phyloP scores from a whole-genome alignment of 2,329 filamentous ascomycete species.

The Trichoderma harzianum region DNA sequence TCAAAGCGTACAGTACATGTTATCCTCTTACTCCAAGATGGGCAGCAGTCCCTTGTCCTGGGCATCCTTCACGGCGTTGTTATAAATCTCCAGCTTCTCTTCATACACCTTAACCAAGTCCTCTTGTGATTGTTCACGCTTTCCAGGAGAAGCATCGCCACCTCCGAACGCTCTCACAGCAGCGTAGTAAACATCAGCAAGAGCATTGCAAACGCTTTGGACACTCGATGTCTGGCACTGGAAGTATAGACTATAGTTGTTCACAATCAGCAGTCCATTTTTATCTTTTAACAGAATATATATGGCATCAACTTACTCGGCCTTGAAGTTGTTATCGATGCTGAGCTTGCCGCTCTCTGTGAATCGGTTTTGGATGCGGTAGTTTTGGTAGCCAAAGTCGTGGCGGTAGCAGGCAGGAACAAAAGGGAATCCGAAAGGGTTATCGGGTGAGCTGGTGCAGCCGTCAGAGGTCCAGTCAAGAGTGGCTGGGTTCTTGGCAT shows the following conservation, averaged over 20 bases:
- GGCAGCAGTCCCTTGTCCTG: constrained; percentile 30
- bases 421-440: constrained; percentile 44
- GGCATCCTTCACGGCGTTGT: constrained; percentile 35
- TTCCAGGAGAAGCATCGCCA: constrained; percentile 28
- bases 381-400: constrained; percentile 57
- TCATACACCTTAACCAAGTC: constrained; percentile 33
- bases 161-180: constrained; percentile 39
- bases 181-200: constrained; percentile 41
- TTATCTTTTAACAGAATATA: fast-evolving
- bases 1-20: not conserved
- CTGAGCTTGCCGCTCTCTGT: constrained; percentile 37
- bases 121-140: constrained; percentile 26
- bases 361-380: constrained; percentile 47
- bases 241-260: constrained; percentile 32
- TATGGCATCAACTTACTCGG: constrained; percentile 33
- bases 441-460: constrained; percentile 42
- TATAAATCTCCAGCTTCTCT: constrained; percentile 34
- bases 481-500: constrained; percentile 36
- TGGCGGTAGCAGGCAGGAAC: constrained; percentile 49
- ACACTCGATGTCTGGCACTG: constrained; percentile 31
- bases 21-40: not conserved
- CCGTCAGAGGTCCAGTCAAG: constrained; percentile 43
- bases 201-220: constrained; percentile 28
- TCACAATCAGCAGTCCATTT: not conserved
- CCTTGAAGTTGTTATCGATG: constrained; percentile 51